Conservation (phyloP, 805 yeast genomes). For the Phaffomyces antillensis region DNA sequence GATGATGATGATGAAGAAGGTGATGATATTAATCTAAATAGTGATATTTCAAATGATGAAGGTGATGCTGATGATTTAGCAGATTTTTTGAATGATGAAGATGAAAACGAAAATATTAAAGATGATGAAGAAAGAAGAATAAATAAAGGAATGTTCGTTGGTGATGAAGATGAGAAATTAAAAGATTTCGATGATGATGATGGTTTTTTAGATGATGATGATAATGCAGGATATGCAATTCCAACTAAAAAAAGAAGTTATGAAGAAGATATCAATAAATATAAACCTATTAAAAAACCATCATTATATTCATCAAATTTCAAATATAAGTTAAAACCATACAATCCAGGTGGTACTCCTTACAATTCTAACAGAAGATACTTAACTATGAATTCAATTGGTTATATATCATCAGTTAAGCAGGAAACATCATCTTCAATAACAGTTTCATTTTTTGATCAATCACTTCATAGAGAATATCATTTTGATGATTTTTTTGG, state of each 20-base stretch:
- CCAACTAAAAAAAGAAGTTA: conserved; percentile 15
- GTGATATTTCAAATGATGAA: conserved; percentile 17
- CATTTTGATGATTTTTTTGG: conserved; percentile 72
- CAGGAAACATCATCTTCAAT: conserved; percentile 54
- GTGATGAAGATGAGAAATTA: conserved; percentile 26
- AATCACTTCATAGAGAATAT: conserved; percentile 66
- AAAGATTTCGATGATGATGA: conserved; percentile 36
- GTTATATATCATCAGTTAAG: conserved; percentile 74
- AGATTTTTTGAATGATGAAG: conserved; percentile 28
- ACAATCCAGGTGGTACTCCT: conserved; percentile 86
- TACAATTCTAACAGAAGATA: conserved; percentile 65
- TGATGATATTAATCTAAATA: conserved; percentile 22
- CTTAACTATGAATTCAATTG: conserved; percentile 70
- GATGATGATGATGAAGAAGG: conserved; percentile 25
- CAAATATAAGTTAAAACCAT: conserved; percentile 44
- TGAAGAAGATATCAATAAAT: conserved; percentile 5
- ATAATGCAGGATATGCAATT: conserved; percentile 27
- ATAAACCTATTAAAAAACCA: conserved; percentile 6
- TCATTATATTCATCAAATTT: conserved; percentile 1
- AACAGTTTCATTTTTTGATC: conserved; percentile 85
- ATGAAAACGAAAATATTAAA: conserved; percentile 47
- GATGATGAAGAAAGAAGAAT: conserved; percentile 47
- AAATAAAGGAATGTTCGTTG: too few relatives aligned
- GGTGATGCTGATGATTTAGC: conserved; percentile 15
- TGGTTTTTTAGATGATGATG: conserved; percentile 60